phyloP scores from a whole-genome alignment of 1,284 basidiomycete species.

The Apiotrichum gracile region DNA sequence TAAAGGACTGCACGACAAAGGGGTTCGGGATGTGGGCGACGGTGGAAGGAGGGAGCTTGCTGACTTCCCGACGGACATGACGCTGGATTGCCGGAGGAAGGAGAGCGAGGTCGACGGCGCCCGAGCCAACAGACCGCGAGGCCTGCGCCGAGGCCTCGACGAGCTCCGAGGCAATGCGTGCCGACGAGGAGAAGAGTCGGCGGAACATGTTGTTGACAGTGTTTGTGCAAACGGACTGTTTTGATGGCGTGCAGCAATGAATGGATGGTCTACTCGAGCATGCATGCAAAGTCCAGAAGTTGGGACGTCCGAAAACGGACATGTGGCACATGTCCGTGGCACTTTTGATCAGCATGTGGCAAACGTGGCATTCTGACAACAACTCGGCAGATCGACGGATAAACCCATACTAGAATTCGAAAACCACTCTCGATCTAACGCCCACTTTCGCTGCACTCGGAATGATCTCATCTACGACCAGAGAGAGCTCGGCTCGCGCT shows the following conservation, averaged over 20 bases:
- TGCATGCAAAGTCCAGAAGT: not conserved
- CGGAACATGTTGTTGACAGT: conserved; percentile 8
- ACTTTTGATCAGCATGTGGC: too few relatives aligned
- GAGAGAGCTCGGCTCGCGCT: too few relatives aligned
- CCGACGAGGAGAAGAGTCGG: conserved; percentile 16
- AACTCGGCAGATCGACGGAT: too few relatives aligned
- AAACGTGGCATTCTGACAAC: too few relatives aligned
- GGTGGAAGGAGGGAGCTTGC: not conserved
- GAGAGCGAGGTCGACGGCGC: not conserved
- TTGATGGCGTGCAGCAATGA: not conserved
- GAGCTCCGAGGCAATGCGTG: not conserved
- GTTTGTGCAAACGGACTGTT: not conserved
- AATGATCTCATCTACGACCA: too few relatives aligned
- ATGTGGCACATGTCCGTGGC: not conserved
- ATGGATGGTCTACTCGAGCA: not conserved
- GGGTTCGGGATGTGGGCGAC: conserved; percentile 28
- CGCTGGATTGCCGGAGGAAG: conserved; percentile 22
- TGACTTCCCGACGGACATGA: conserved; percentile 13
- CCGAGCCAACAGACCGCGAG: not conserved
- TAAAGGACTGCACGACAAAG: conserved; percentile 34
- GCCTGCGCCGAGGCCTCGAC: not conserved
- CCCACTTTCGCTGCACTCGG: too few relatives aligned
- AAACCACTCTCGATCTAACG: too few relatives aligned
- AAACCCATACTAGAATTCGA: too few relatives aligned
- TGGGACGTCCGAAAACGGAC: not conserved